Base-by-base conservation (phyloP, 768 basidiomycete species). In the Leccinum subgranulosum region DNA sequence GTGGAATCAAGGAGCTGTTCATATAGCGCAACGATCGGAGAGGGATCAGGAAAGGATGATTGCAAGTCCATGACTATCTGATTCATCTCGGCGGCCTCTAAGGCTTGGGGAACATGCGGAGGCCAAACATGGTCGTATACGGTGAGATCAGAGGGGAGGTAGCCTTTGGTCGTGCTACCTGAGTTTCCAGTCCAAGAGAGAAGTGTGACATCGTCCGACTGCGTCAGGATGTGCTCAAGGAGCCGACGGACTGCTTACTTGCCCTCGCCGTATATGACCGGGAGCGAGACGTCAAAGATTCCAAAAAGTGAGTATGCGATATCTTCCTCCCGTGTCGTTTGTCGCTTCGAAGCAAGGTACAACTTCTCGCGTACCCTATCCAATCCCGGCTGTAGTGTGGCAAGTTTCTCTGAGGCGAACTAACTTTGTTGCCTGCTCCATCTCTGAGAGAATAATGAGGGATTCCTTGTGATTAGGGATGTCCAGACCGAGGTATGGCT, bases 81-180 rank as follows among this genome's bases (percentile, higher is more conserved):
- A 9, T 28, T 9, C 28, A 28, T 28, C 28, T 28, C 9, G 9
- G 2, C 9, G 28, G 28, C 8, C 9, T 28, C 7, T 28, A 28
- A 28, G 28, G 28, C 28, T 28, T 28, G 28, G 9, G 28, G 28
- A 28, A 28, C 28, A 9, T 28, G 28, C 9, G 28, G 28, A 28
- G 28, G 28, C 28, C 9, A 9, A 28, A 9, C 2, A 9, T 47
- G 21, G 4, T 25, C 17, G 52, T 60, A 61, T 0, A 60, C 58
- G 2, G 36, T n/a, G n/a, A 61, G 39, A 8, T 58, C 27, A 12
- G 21, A 15, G 10, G 57, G 57, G 12, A 58, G 57, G 21, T 52
- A 53, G 15, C 47, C 53, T 15, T 58, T 36, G 15, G 53, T 41
- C 15, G 10, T 48, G 36, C 36, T 21, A 12, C 21, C 11, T 11